These are phyloP conservation scores for Ceratopteris richardii DNA, from an alignment of 75 land plant genomes.

Conservation along the genomic window DNA sequence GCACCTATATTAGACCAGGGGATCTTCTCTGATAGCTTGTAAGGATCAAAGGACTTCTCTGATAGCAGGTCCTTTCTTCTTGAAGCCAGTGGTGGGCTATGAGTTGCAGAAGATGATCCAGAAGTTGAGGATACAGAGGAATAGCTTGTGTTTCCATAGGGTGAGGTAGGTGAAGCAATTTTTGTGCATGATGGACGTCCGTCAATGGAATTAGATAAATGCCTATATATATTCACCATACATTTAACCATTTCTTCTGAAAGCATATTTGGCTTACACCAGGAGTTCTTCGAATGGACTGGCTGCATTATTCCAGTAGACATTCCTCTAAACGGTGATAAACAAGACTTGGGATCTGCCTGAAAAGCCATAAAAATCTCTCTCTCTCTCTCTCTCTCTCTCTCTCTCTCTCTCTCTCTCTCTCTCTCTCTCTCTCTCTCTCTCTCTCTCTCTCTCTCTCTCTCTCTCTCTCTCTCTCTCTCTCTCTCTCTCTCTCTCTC, in stretches of 20 bases:
- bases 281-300: conserved; percentile 10
- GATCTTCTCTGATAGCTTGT: conserved; percentile 52
- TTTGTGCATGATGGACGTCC: conserved; percentile 25
- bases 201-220: conserved; percentile 49
- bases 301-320: too few species aligned
- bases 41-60: conserved; percentile 60
- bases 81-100: conserved; percentile 50
- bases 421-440: too few species aligned
- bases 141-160: conserved; percentile 36
- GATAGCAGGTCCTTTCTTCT: conserved; percentile 29
- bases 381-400: too few species aligned
- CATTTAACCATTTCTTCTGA: conserved; percentile 86
- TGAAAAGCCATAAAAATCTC: too few species aligned
- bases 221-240: conserved; percentile 75
- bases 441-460: too few species aligned
- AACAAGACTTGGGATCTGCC: too few species aligned
- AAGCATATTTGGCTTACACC: conserved; percentile 54
- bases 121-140: conserved; percentile 55
- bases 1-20: conserved; percentile 74
- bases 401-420: too few species aligned
- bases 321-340: too few species aligned
- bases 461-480: too few species aligned
- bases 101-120: conserved; percentile 38
- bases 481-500: too few species aligned
- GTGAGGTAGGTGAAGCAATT: conserved; percentile 36